Evolutionary conservation across 768 basidiomycete genomes (phyloP).

Genomic region (Mycena epipterygia): DNA sequence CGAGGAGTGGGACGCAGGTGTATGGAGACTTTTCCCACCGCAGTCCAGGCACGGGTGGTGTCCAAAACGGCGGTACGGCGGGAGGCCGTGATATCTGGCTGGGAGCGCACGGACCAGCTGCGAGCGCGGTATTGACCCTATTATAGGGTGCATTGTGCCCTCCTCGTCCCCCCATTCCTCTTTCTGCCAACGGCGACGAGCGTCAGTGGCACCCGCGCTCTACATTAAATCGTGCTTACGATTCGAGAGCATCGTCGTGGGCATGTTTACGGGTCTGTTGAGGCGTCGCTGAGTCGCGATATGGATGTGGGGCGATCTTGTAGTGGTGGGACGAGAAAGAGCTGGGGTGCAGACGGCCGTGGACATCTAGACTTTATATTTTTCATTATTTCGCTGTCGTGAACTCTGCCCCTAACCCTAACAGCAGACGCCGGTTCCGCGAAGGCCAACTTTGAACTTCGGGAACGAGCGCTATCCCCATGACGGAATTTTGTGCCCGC

Average conservation of each 20-base stretch:
- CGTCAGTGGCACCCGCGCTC: neutral
- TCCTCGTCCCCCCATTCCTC: neutral
- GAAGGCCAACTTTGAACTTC: no score
- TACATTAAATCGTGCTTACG: conserved; percentile 1
- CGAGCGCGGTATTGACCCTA: neutral
- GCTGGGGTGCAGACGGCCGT: neutral
- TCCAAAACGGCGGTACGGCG: neutral
- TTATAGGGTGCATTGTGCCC: neutral
- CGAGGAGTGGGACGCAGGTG: neutral
- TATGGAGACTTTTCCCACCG: neutral
- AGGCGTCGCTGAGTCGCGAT: neutral
- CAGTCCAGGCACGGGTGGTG: neutral
- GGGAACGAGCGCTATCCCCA: no score
- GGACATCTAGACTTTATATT: neutral
- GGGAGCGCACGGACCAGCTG: conserved; percentile 8
- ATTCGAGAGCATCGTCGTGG: neutral
- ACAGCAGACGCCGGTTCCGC: no score
- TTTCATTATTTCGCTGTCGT: neutral
- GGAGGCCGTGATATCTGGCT: neutral
- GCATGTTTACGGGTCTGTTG: neutral
- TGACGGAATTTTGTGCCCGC: no score
- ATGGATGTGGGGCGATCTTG: neutral
- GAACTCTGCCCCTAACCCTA: conserved; percentile 7
- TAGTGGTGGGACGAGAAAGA: neutral
- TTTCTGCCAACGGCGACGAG: neutral